phyloP scores from a whole-genome alignment of 768 basidiomycete species.

The Mycena maculata region DNA sequence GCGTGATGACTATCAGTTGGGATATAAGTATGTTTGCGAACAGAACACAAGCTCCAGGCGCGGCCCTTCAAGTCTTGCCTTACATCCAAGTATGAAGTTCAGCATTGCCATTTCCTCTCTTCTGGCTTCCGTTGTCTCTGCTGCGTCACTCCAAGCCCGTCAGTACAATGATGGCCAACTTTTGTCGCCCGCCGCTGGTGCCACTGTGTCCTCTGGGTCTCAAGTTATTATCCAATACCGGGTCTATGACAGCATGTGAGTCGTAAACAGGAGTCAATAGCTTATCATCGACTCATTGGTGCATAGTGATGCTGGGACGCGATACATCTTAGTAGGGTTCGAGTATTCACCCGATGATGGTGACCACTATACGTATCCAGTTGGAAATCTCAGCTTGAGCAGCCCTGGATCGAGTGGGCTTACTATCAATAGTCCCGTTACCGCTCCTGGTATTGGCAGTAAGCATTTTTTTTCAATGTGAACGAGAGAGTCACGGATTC shows the following conservation, averaged over 20 bases:
- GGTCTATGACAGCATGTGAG: constrained; percentile 17
- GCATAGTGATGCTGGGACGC: constrained; percentile 17
- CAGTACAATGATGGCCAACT: constrained; percentile 25
- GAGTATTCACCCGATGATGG: constrained; percentile 19
- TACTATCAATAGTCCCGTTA: constrained; percentile 18
- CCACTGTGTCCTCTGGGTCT: constrained; percentile 17
- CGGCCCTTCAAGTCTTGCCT: constrained; percentile 9
- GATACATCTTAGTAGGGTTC: constrained; percentile 22
- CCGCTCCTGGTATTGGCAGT: constrained; percentile 17
- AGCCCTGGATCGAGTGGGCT: constrained; percentile 20
- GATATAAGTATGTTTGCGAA: constrained; percentile 13
- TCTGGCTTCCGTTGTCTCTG: constrained; percentile 17
- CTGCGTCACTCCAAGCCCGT: constrained; percentile 14
- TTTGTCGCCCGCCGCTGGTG: constrained; percentile 20
- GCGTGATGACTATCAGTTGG: constrained; percentile 12
- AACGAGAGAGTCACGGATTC: constrained; percentile 18
- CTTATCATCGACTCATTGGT: constrained; percentile 8
- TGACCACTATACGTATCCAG: constrained; percentile 16
- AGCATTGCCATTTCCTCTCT: constrained; percentile 24
- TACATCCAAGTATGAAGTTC: constrained; percentile 23
- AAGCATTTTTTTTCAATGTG: constrained; percentile 15
- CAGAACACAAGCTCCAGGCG: too few species aligned
- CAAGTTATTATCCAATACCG: constrained; percentile 9
- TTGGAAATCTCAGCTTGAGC: constrained; percentile 17
- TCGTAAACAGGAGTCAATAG: constrained; percentile 1